Base-by-base conservation (phyloP, 1,139 yeast species). In the Pichia sp. region DNA sequence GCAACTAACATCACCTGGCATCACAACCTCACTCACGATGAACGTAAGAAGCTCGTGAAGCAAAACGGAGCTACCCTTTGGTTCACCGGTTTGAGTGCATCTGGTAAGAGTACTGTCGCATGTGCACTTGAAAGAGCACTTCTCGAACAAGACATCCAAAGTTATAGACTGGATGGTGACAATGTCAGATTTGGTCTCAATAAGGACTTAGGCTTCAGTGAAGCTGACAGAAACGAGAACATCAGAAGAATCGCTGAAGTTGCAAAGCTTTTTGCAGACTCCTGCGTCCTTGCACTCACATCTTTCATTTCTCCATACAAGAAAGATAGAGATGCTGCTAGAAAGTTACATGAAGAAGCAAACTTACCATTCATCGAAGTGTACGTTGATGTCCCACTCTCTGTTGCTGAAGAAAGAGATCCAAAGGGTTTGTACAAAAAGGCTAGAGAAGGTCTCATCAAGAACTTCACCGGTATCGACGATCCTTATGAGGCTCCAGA, bases 1-100 rank as follows among this genome's bases (percentile, higher is more conserved):
- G 93, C 96, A 52, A 79, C 96, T 35, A 88, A 88, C 56, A 86
- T 88, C 60, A 86, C 96, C 48, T 88, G 97, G 96, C 97, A 88
- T 64, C 77, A 75, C 47, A 91, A 93, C 55, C 69, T 88, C 51
- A 79, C 93, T 22, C 87, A 82, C 60, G 76, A 69, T 17, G 96
- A 88, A 63, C 81, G 97, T 53, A 61, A 73, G 32, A 62, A 58
- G 20, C 64, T 84, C 41, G 76, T 86, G 47, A 77, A 79, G 44
- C 96, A 88, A 65, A 72, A 72, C 44, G 97, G 97, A 34, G 80
- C 84, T 42, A 88, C 97, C 18, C 69, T 88, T 29, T 88, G 97
- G 97, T 71, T 88, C 51, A 88, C 97, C 10, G 97, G 97, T 3
- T 71, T 88, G 47, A 83, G 94, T 43, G 97, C 97, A 7, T 81